These are phyloP conservation scores for Botryosphaeria dothidea DNA, from an alignment of 2,329 filamentous ascomycete species.

Conservation along the genomic window DNA sequence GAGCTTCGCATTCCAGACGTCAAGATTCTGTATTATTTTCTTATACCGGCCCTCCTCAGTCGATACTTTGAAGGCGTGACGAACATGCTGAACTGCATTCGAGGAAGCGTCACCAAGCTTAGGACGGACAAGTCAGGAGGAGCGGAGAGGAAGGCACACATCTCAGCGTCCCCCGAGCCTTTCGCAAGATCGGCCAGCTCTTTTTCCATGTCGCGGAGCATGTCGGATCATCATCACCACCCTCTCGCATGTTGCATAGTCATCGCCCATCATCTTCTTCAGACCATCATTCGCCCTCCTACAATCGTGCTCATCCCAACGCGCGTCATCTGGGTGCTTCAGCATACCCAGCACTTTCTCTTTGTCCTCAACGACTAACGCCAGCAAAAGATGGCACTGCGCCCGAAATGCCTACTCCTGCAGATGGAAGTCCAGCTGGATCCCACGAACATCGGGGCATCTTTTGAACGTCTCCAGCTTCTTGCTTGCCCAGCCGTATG, in stretches of 20 bases:
- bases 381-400: slow-evolving; percentile 27
- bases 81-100: not conserved
- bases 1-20: slow-evolving; percentile 21
- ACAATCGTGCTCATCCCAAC: slow-evolving; percentile 16
- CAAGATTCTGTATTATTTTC: slow-evolving; percentile 17
- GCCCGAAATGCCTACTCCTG: slow-evolving; percentile 27
- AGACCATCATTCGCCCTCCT: slow-evolving; percentile 9
- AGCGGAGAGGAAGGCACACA: too few species aligned
- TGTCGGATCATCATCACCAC: slow-evolving; percentile 21
- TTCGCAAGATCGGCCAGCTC: slow-evolving; percentile 17
- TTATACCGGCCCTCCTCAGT: slow-evolving; percentile 17
- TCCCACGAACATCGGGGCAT: slow-evolving; percentile 24
- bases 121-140: not conserved
- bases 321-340: not conserved
- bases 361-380: slow-evolving; percentile 24
- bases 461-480: slow-evolving; percentile 25
- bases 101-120: not conserved
- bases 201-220: slow-evolving; percentile 19
- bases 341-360: slow-evolving; percentile 17
- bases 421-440: slow-evolving; percentile 23
- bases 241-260: slow-evolving; percentile 20
- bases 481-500: slow-evolving; percentile 22
- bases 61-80: slow-evolving; percentile 19
- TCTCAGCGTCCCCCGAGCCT: too few species aligned
- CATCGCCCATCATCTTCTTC: slow-evolving; percentile 13